Evolutionary conservation across 139 green algal genomes (phyloP).

Genomic region (Coccomyxa sp.): DNA sequence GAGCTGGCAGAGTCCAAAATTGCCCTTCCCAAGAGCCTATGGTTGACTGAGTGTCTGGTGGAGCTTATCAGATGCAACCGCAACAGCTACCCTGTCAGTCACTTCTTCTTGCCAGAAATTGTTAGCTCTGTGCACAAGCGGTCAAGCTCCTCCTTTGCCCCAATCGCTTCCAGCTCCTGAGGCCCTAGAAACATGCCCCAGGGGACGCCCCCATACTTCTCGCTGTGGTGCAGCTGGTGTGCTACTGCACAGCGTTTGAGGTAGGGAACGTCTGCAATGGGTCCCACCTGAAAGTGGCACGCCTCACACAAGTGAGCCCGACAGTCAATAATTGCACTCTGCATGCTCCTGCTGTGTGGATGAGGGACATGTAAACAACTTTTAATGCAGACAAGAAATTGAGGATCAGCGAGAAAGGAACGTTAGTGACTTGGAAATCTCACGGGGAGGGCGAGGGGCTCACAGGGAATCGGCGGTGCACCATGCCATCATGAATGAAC

Average conservation of each 20-base stretch:
- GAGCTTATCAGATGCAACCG: too few species aligned
- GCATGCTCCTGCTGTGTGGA: neutral
- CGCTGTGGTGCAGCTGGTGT: slow-evolving; percentile 92
- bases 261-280: slow-evolving; percentile 58
- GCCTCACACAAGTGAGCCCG: neutral
- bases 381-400: neutral
- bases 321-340: neutral
- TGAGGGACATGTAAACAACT: neutral
- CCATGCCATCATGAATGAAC: slow-evolving; percentile 97
- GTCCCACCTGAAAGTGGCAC: neutral
- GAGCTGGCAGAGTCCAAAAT: too few species aligned
- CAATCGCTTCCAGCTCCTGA: slow-evolving; percentile 74
- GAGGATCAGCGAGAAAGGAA: neutral
- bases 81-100: too few species aligned
- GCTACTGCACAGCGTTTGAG: slow-evolving; percentile 83
- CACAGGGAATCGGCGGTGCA: slow-evolving; percentile 90
- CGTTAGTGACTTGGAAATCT: too few species aligned
- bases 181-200: slow-evolving; percentile 93
- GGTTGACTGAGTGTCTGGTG: too few species aligned
- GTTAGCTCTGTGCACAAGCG: slow-evolving; percentile 6
- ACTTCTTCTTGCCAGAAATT: too few species aligned
- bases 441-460: slow-evolving; percentile 24
- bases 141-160: slow-evolving; percentile 64
- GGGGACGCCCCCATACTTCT: slow-evolving; percentile 90
- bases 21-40: too few species aligned